phyloP scores from a whole-genome alignment of 805 yeast genomes.

The Ascoidea rubescens region DNA sequence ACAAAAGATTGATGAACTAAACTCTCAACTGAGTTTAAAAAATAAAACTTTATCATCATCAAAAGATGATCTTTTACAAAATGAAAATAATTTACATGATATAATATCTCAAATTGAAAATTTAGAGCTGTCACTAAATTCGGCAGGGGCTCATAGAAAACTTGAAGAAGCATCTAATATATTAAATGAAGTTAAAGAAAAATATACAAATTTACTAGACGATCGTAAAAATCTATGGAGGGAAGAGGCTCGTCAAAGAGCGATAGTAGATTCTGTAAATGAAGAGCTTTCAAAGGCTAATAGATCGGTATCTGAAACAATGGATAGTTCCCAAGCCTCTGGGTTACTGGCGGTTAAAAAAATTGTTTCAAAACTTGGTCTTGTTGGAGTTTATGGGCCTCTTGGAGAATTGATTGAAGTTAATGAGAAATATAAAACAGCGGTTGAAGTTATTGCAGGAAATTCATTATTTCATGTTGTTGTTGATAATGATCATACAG shows the following conservation, averaged over 20 bases:
- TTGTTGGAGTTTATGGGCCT: constrained; percentile 65
- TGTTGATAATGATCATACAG: constrained; percentile 79
- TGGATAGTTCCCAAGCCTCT: constrained; percentile 54
- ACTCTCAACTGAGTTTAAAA: constrained; percentile 18
- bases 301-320: constrained; percentile 51
- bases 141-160: constrained; percentile 19
- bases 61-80: constrained; percentile 11
- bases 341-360: constrained; percentile 60
- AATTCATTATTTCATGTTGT: constrained; percentile 75
- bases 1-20: constrained; percentile 29
- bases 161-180: constrained; percentile 18
- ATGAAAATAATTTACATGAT: constrained; percentile 16
- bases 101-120: constrained; percentile 15
- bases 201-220: constrained; percentile 38
- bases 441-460: constrained; percentile 86
- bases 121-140: constrained; percentile 23
- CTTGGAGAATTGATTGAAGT: constrained; percentile 74
- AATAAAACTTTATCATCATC: constrained; percentile 14
- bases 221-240: constrained; percentile 68
- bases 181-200: constrained; percentile 21
- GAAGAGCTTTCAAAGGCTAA: constrained; percentile 45
- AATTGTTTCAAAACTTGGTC: constrained; percentile 44
- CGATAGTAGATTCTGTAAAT: constrained; percentile 38
- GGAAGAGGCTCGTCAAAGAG: constrained; percentile 50
- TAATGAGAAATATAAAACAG: constrained; percentile 68